Evolutionary conservation across 73 alveolate genomes (phyloP), one percentile per base, ranked within the genome.

Genomic region (Durusdinium trenchii): DNA sequence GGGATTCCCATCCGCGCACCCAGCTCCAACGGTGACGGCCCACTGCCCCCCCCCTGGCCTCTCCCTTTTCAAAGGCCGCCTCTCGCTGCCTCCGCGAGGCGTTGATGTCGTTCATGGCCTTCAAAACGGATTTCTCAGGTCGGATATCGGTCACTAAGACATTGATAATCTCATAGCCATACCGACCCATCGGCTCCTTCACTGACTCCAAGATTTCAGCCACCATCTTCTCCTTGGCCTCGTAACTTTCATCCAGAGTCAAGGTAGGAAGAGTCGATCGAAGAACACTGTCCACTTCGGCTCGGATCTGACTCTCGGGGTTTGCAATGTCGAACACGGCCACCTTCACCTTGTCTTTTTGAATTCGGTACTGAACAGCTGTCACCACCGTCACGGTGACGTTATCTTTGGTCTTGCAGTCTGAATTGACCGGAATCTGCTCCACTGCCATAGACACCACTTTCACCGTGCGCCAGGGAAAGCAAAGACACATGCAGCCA

Each of bases 401-500:
- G 46, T 47, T 81, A n/a, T 81, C 92, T 50, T 81, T 81, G 69
- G 92, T 81, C 71, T 47, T 45, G 92, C 71, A 47, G 18, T 23
- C 69, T 10, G 71, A 43, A 3, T 57, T 30, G 46, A 79, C 54
- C 45, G 23, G 35, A 30, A 52, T 9, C 54, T 86, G 95, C 57
- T 86, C 35, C 46, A 86, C 95, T 16, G 81, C 82, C 95, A 86
- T 45, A 16, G 79, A 57, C 40, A 86, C 95, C n/a, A 61, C 20
- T 14, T 4, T 23, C 62, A 54, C 82, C 7, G 57, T 47, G 43
- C 71, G 20, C 46, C 57, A 43, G 38, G 92, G 95, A 45, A 54
- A 86, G 20, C 95, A 86, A 40, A 86, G 38, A 81, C 79, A 86
- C 47, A 57, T n/a, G 82, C 62, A 57, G 32, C 95, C 95, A 23